Base-by-base conservation (phyloP, 2,329 filamentous ascomycete species). In the Phialophora macrospora region DNA sequence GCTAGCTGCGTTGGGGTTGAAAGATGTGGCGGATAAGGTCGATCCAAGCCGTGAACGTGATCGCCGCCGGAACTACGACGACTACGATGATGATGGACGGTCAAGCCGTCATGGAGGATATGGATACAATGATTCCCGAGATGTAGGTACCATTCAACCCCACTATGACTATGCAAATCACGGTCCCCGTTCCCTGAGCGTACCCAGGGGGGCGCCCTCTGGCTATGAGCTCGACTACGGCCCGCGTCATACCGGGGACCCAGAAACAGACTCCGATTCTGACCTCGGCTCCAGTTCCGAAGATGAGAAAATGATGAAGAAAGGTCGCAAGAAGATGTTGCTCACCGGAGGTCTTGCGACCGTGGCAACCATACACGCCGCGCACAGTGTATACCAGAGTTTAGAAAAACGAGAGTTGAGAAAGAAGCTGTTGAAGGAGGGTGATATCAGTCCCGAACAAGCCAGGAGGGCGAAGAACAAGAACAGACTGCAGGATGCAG, bases 281-380 rank as follows among this genome's bases (percentile, higher is more conserved):
- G 79, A 81, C 77, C 79, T 84, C 67, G 84, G 84, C 63, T 84
- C 82, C 69, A 86, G 84, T 75, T 83, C 83, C 72, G 87, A 88
- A 74, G 87, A 90, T 79, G 86, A 88, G 74, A 81, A 84, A 70
- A 79, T 81, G 73, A 80, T 83, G 61, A 89, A 87, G 77, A 88
- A 89, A 74, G 82, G 88, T 80, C 83, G 83, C 80, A 84, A 86
- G 76, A 88, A 89, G 77, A 85, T 89, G 80, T 76, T 89, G 73
- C 75, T 90, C 69, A 89, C 87, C 70, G 85, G 87, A 62, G 87
- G 88, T 68, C 79, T 90, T 65, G 88, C 88, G 61, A 87, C 86
- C 64, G 84, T 90, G 65, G 88, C 88, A 44, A 90, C 88, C 30
- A 88, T 90, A 68, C 87, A 90, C 77, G 88, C 88, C 26, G 88